Evolutionary conservation across 2,329 filamentous ascomycete genomes (phyloP).

Genomic region (Taxawa tesnikishii): DNA sequence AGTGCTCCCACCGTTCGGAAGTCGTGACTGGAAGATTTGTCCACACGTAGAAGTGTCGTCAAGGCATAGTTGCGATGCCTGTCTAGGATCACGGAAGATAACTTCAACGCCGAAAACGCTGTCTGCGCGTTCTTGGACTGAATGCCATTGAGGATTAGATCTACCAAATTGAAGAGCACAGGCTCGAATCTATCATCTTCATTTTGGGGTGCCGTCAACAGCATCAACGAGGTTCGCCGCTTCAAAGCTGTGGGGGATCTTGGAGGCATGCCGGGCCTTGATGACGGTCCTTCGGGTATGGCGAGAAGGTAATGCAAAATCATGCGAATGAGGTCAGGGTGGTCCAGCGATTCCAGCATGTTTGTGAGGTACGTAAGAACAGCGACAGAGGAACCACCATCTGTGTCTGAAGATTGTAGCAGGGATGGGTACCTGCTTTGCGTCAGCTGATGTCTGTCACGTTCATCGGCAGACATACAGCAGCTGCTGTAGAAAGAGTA

Average conservation of each 20-base stretch:
- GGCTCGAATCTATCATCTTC: conserved; percentile 69
- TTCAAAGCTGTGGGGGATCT: conserved; percentile 55
- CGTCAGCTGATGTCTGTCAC: too few species aligned
- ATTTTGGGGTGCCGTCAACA: conserved; percentile 66
- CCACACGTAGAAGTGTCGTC: conserved; percentile 54
- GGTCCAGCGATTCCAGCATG: conserved; percentile 82
- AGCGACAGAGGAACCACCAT: conserved; percentile 91
- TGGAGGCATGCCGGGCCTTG: conserved; percentile 17
- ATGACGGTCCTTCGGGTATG: conserved; percentile 48
- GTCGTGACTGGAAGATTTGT: conserved; percentile 38
- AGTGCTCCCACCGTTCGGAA: conserved; percentile 61
- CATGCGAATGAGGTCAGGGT: conserved; percentile 87
- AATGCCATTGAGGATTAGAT: conserved; percentile 77
- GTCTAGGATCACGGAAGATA: conserved; percentile 75
- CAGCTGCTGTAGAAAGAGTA: conserved; percentile 89
- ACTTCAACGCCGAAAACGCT: conserved; percentile 74
- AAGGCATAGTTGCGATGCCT: conserved; percentile 82
- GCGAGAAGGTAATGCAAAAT: conserved; percentile 88
- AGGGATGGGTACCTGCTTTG: conserved; percentile 86
- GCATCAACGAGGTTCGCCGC: conserved; percentile 78
- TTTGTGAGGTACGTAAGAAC: conserved; percentile 86
- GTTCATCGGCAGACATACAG: conserved; percentile 54
- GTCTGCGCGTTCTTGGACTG: conserved; percentile 79
- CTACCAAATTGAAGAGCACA: conserved; percentile 82
- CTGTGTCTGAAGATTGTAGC: conserved; percentile 90